Evolutionary conservation across 805 yeast genomes (phyloP), one percentile per base, ranked within the genome.

Genomic region (Grigorovia humatica): DNA sequence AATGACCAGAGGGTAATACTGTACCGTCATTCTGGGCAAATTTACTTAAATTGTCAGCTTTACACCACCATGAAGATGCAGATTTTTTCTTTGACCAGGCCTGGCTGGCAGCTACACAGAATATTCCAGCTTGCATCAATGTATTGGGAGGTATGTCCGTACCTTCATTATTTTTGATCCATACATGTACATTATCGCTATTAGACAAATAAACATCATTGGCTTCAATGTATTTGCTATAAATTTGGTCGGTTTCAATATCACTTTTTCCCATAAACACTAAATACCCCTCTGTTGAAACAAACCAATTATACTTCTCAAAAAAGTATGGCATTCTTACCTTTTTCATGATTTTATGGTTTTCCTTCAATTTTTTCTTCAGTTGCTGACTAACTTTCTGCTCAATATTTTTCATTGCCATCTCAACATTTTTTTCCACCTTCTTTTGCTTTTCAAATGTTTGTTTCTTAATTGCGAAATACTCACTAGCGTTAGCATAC

Each of bases 241-340:
- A 85, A 29, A 93, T 78, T 71, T 87, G 77, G 59, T 90, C 96
- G 4, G 80, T 75, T 64, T 91, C 98, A 4, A 79, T 65, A 20
- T 75, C 78, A 63, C 93, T 96, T 56, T 88, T 80, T 1, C 97
- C 98, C 47, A 90, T 88, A 51, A 93, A 67, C 53, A 95, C 85
- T 48, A 93, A 70, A 62, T 85, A 89, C 0, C 93, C 90, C 63
- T 91, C 98, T 57, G 83, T 81, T 0, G 96, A 79, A n/a, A 90
- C 73, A 62, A 93, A 93, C 99, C 99, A 93, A 61, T 76, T 81
- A 66, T 83, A 91, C 67, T 91, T 93, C 64, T 93, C 99, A 70
- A 93, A 93, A 87, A 96, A 90, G 63, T 74, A 83, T 47, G 88
- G 88, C 4, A 78, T 74, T 47, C 97, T 76, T 35, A 85, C 70